These are phyloP conservation scores for Amphibolis antarctica DNA, from an alignment of 106 monocot genomes.

Conservation along the genomic window DNA sequence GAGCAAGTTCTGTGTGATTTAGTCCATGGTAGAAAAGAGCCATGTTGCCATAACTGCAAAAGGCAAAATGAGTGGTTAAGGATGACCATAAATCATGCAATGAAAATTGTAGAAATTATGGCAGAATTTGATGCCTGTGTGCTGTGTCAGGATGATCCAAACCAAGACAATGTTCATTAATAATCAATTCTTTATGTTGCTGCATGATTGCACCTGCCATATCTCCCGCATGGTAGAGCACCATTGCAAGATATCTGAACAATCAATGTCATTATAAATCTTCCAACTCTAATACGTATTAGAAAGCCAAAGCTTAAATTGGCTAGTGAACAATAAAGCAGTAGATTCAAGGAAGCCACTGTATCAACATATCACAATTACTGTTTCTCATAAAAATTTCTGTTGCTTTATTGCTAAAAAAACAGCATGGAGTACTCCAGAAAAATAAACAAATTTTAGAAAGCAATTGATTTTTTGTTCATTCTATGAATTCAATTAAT, in stretches of 20 bases:
- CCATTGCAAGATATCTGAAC: conserved; percentile 89
- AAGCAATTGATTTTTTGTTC: no score
- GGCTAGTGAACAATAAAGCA: no score
- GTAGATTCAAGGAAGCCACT: no score
- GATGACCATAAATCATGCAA: not conserved
- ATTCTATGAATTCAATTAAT: no score
- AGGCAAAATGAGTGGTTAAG: conserved; percentile 2
- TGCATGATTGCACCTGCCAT: conserved; percentile 88
- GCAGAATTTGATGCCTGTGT: conserved; percentile 33
- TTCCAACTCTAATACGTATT: no score
- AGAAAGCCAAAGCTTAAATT: no score
- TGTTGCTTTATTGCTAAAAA: no score
- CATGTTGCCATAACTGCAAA: conserved; percentile 93
- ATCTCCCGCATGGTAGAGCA: conserved; percentile 94
- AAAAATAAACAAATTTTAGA: no score
- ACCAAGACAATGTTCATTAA: conserved; percentile 93
- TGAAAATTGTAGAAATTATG: not conserved
- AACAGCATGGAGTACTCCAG: no score
- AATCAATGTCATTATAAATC: not conserved
- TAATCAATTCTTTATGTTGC: conserved; percentile 94
- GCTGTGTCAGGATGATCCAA: conserved; percentile 98
- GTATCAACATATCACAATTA: no score
- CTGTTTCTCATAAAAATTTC: no score
- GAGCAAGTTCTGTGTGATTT: conserved; percentile 81
- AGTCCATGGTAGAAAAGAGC: conserved; percentile 94